Evolutionary conservation across 345 rosid genomes (phyloP), one percentile per base, ranked within the genome.

Genomic region (Passiflora organensis): DNA sequence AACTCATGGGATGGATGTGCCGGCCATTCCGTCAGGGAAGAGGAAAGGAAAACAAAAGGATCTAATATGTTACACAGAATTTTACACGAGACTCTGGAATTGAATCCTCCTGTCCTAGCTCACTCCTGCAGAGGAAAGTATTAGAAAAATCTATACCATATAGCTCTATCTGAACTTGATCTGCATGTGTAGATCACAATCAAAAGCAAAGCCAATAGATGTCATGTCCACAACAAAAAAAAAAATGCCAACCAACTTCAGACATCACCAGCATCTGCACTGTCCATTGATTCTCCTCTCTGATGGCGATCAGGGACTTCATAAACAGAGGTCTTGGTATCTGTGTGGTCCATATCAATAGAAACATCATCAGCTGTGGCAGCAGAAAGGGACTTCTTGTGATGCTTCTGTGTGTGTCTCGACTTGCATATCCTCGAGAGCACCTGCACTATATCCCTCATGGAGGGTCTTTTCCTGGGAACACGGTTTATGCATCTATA

Each of bases 361-460:
- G 77, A 60, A 56, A 77, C 68, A 18, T 80, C 93, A 18, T 73
- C 86, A 4, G 70, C 65, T 1, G 79, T 59, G n/a, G n/a, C n/a
- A 1, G 74, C 66, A 42, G 84, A 79, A 6, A 32, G 60, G 16
- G 82, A 75, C 32, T 72, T 76, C 72, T 63, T 73, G 62, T 74
- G 93, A 61, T 82, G 90, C 65, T 69, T 82, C 66, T 67, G 86
- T 22, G 15, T 58, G 69, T 81, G 89, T 60, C 94, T 82, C 39
- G 66, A 11, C 63, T 89, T 89, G 37, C 86, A 66, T 50, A 93
- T 73, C 72, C 86, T 75, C 2, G 89, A 59, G 56, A 93, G 81
- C 36, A 82, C 91, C 73, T 83, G 97, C 44, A 93, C 99, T 22
- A 83, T 81, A 74, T 93, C 99, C 59, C 99, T 80, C 96, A 89